A percentile compares a stretch with the other conserved stretches of the same genome.
Conservation (phyloP, 148 eudicot genomes). For the Chenopodium formosanum region DNA sequence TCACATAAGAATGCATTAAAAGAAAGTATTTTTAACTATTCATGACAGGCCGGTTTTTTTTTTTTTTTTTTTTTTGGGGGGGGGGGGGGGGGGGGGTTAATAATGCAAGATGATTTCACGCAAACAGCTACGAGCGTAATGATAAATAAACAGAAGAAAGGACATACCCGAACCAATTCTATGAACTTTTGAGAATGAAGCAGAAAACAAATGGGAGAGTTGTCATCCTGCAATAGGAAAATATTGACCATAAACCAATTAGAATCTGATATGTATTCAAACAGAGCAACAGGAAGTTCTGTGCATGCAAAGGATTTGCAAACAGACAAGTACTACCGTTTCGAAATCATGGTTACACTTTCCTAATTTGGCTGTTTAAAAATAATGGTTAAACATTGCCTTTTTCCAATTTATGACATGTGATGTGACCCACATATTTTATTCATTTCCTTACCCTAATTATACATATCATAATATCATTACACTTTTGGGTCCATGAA, state of each 20-base stretch:
- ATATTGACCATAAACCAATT: slow-evolving; percentile 20
- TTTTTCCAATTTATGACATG: no score
- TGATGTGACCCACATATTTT: no score
- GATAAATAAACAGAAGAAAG: slow-evolving; percentile 14
- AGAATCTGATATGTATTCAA: not conserved
- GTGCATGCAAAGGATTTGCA: slow-evolving; percentile 3
- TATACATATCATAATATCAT: no score
- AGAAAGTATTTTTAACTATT: not conserved
- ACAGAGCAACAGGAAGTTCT: not conserved
- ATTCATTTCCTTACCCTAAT: no score
- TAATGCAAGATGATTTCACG: not conserved
- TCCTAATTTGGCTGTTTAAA: no score
- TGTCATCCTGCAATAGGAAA: slow-evolving; percentile 62
- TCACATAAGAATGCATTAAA: not conserved
- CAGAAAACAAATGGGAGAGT: slow-evolving; percentile 76
- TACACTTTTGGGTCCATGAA: no score
- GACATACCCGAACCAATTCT: slow-evolving; percentile 84
- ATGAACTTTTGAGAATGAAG: slow-evolving; percentile 92
- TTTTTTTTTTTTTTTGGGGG: no score
- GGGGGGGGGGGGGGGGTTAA: not conserved
- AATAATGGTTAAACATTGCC: no score
- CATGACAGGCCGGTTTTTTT: not conserved
- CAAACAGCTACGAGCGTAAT: not conserved
- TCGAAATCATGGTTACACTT: no score
- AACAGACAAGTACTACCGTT: not conserved